phyloP scores from a whole-genome alignment of 169 alveolate species.

The Prorocentrum cordatum region DNA sequence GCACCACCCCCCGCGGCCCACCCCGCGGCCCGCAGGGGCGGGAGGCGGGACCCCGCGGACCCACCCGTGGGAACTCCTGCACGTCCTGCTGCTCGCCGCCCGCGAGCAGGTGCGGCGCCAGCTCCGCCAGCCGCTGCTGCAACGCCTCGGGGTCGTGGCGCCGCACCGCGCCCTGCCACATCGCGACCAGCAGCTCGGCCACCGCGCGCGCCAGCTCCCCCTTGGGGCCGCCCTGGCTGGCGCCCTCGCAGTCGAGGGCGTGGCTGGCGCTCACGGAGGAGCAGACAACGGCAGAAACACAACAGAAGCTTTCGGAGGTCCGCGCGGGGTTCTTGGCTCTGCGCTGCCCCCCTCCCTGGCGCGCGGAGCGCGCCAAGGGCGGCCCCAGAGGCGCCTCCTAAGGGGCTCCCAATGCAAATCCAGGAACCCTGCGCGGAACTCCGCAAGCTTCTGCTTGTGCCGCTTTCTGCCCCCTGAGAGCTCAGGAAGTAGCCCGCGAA shows the following conservation, averaged over 20 bases:
- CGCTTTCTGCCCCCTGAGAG: neutral
- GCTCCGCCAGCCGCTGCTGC: conserved; percentile 20
- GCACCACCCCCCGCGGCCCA: neutral
- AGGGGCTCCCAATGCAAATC: neutral
- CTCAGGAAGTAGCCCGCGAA: neutral
- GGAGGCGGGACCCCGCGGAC: neutral
- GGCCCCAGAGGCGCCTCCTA: neutral
- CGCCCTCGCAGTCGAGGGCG: no score
- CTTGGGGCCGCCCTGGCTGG: neutral
- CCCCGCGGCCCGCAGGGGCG: neutral
- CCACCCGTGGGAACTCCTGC: conserved; percentile 26
- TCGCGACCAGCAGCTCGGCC: neutral
- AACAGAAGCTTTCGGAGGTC: no score
- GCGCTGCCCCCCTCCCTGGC: neutral
- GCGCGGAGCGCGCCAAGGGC: neutral
- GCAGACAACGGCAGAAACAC: neutral
- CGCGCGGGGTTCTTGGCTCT: neutral
- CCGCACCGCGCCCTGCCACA: neutral
- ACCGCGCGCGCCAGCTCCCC: neutral
- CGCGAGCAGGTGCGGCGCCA: conserved; percentile 40
- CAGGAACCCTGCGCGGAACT: neutral
- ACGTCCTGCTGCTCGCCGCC: conserved; percentile 52
- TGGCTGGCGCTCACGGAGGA: neutral
- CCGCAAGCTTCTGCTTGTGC: neutral
- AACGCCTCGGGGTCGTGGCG: conserved; percentile 1